These are phyloP conservation scores for Penicillium lagena DNA, from an alignment of 495 filamentous ascomycete genomes.

Conservation along the genomic window DNA sequence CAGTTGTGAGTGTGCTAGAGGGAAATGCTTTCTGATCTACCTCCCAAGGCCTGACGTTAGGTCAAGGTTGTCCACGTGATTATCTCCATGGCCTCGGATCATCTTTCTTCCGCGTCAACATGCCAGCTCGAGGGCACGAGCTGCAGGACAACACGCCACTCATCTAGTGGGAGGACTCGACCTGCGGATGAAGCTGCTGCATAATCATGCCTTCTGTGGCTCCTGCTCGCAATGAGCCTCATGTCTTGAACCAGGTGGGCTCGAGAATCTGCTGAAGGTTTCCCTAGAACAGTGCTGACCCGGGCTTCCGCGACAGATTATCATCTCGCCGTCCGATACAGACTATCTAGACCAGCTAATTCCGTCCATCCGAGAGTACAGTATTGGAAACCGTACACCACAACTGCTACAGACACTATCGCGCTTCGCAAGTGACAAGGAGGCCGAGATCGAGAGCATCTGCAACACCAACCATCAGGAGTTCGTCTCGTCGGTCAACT, in stretches of 20 bases:
- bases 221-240: slow-evolving; percentile 15
- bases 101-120: too few species aligned
- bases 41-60: too few species aligned
- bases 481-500: slow-evolving; percentile 87
- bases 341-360: slow-evolving; percentile 96
- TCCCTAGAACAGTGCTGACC: slow-evolving; percentile 1
- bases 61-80: too few species aligned
- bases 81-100: too few species aligned
- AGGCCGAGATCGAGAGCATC: slow-evolving; percentile 88
- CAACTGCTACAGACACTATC: slow-evolving; percentile 72
- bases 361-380: slow-evolving; percentile 84
- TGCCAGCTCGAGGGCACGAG: too few species aligned
- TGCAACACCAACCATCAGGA: slow-evolving; percentile 95
- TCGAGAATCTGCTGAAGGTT: neutral
- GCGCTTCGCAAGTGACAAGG: slow-evolving; percentile 76
- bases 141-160: too few species aligned
- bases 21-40: too few species aligned
- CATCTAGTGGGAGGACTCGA: neutral
- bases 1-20: too few species aligned
- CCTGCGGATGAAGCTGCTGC: too few species aligned
- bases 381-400: slow-evolving; percentile 62
- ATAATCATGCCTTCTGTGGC: too few species aligned
- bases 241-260: slow-evolving; percentile 38
- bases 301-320: slow-evolving; percentile 54
- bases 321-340: slow-evolving; percentile 81